A percentile compares a stretch with the other conserved stretches of the same genome.
Evolutionary conservation across 2,329 filamentous ascomycete species (phyloP).

Genomic region (Monosporascus sp.): DNA sequence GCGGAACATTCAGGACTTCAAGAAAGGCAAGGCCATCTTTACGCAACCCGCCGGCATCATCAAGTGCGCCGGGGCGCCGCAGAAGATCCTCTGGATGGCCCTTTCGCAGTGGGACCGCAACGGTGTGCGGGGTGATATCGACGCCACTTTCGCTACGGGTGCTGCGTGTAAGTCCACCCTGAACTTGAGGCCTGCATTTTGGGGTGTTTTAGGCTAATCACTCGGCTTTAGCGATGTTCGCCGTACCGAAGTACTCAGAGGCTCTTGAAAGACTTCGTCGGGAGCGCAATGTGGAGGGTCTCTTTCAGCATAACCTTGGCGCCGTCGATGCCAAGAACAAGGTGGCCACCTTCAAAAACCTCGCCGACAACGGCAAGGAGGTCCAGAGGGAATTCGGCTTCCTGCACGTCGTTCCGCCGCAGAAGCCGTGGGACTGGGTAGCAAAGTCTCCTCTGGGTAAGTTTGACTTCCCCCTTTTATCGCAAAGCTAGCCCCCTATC

Average conservation of each 20-base stretch:
- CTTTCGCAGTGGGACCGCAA: slow-evolving; percentile 32
- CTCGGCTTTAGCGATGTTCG: slow-evolving; percentile 30
- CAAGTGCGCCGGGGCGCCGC: slow-evolving; percentile 34
- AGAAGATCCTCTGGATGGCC: slow-evolving; percentile 37
- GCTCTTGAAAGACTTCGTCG: slow-evolving; percentile 29
- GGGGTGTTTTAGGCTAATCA: slow-evolving; percentile 5
- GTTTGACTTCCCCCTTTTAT: background rate
- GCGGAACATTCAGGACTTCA: slow-evolving; percentile 29
- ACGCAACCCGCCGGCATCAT: slow-evolving; percentile 33
- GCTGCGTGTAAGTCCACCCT: slow-evolving; percentile 16
- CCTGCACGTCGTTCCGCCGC: slow-evolving; percentile 32
- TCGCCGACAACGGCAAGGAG: slow-evolving; percentile 23
- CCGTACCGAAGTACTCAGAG: slow-evolving; percentile 32
- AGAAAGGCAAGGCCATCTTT: slow-evolving; percentile 32
- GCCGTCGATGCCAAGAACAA: slow-evolving; percentile 29
- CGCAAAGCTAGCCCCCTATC: background rate
- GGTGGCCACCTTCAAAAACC: slow-evolving; percentile 30
- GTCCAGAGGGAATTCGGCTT: slow-evolving; percentile 30
- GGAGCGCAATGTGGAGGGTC: slow-evolving; percentile 30
- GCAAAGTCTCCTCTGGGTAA: slow-evolving; percentile 32
- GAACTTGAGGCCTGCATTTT: too few relatives aligned
- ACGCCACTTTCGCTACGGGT: slow-evolving; percentile 31
- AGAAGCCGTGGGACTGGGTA: slow-evolving; percentile 28
- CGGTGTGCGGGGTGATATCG: slow-evolving; percentile 26
- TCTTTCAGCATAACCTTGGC: slow-evolving; percentile 35